Conservation (phyloP, 164 flowering plant species). For the Vitis riparia region DNA sequence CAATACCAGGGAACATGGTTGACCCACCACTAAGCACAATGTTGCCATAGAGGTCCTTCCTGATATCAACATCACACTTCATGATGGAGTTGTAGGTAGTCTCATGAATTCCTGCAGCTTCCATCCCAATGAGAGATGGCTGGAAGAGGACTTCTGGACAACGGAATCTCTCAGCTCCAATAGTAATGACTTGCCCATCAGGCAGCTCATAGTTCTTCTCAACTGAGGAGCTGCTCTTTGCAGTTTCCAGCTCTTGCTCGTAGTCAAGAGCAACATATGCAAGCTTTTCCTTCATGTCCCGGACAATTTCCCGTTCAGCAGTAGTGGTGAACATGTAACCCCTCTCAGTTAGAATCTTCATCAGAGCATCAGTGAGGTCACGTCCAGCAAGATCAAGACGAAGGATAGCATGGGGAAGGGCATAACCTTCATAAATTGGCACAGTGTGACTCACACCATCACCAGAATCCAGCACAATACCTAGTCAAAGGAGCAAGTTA, state of each 20-base stretch:
- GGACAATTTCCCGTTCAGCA: slow-evolving; percentile 59
- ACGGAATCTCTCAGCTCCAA: slow-evolving; percentile 53
- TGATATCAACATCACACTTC: slow-evolving; percentile 55
- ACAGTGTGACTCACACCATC: slow-evolving; percentile 57
- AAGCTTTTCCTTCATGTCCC: slow-evolving; percentile 52
- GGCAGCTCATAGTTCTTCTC: slow-evolving; percentile 53
- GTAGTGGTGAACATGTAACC: slow-evolving; percentile 56
- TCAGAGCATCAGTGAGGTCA: slow-evolving; percentile 50
- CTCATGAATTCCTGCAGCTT: slow-evolving; percentile 50
- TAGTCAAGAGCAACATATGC: slow-evolving; percentile 48
- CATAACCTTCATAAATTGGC: slow-evolving; percentile 54
- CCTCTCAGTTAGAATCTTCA: slow-evolving; percentile 56
- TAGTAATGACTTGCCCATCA: slow-evolving; percentile 49
- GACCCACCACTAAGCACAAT: slow-evolving; percentile 55
- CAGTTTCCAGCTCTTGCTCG: slow-evolving; percentile 47
- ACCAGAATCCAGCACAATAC: slow-evolving; percentile 50
- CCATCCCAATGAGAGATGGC: slow-evolving; percentile 53
- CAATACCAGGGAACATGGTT: slow-evolving; percentile 56
- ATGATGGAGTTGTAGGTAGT: slow-evolving; percentile 51
- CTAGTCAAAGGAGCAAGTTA: slow-evolving; percentile 12
- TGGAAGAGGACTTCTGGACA: slow-evolving; percentile 54
- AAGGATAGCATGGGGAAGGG: slow-evolving; percentile 54
- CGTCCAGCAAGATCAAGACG: slow-evolving; percentile 55
- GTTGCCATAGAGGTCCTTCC: slow-evolving; percentile 53
- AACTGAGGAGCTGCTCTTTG: slow-evolving; percentile 43